These are phyloP conservation scores for Cladosporium sp. DNA, from an alignment of 2,329 filamentous ascomycete species.

Conservation along the genomic window DNA sequence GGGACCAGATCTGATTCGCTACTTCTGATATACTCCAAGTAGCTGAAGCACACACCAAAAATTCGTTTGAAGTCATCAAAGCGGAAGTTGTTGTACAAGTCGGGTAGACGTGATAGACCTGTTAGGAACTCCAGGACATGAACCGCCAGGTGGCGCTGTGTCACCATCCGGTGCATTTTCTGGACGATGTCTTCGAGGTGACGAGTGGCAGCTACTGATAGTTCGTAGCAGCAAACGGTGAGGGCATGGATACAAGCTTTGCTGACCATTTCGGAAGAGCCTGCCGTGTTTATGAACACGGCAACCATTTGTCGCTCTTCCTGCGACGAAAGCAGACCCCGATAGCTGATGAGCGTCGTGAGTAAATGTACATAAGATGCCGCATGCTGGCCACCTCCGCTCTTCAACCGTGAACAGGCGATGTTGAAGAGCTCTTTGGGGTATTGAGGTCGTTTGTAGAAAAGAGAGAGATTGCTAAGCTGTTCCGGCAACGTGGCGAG, in stretches of 20 bases:
- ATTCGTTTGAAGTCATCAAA: conserved; percentile 92
- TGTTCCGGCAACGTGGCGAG: conserved; percentile 85
- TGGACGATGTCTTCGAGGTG: conserved; percentile 82
- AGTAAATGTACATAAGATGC: conserved; percentile 67
- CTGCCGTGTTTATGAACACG: conserved; percentile 80
- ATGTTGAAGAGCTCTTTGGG: conserved; percentile 63
- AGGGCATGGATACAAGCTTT: conserved; percentile 94
- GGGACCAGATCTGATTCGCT: conserved; percentile 47
- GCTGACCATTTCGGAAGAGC: conserved; percentile 63
- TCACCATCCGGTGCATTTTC: conserved; percentile 95
- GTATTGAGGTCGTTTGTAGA: conserved; percentile 71
- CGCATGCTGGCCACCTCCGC: conserved; percentile 16
- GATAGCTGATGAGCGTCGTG: conserved; percentile 87
- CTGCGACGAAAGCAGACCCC: conserved; percentile 67
- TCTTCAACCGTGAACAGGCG: conserved; percentile 6
- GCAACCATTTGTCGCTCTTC: conserved; percentile 83
- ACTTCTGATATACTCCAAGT: conserved; percentile 78
- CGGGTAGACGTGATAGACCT: conserved; percentile 78
- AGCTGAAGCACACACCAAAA: conserved; percentile 93
- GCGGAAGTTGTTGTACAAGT: conserved; percentile 78
- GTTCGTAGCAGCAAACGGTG: conserved; percentile 91
- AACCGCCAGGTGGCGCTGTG: conserved; percentile 84
- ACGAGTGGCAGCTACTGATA: conserved; percentile 84
- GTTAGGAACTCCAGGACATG: conserved; percentile 97
- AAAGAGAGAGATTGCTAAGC: conserved; percentile 85